These are phyloP conservation scores for Symbiodinium natans DNA, from an alignment of 73 alveolate genomes.

Conservation along the genomic window DNA sequence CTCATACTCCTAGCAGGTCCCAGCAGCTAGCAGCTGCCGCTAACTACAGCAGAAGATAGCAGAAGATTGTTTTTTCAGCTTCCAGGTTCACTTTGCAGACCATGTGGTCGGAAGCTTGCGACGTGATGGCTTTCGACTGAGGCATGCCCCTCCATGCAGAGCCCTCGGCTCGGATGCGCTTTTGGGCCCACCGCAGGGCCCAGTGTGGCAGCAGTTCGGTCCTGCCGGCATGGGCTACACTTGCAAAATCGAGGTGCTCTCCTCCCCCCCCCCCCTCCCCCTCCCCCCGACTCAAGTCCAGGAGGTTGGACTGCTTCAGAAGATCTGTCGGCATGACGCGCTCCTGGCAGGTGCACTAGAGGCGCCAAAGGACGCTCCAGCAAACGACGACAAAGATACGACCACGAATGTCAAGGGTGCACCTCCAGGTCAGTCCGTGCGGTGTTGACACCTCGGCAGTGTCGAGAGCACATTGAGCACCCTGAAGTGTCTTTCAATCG, in stretches of 20 bases:
- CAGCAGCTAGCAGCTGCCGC: too few species aligned
- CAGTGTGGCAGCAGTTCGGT: constrained; percentile 7
- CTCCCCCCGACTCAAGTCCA: constrained; percentile 24
- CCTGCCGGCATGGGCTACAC: background rate
- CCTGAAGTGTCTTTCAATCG: background rate
- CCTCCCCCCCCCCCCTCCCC: background rate
- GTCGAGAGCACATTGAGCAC: background rate
- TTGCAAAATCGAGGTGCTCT: background rate
- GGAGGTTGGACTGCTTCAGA: constrained; percentile 67
- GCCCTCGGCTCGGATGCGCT: background rate
- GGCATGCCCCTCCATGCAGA: background rate
- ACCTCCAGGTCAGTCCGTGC: background rate
- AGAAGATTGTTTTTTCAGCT: too few species aligned
- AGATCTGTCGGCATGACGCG: constrained; percentile 8
- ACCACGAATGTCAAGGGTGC: too few species aligned
- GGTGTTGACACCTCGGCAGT: background rate
- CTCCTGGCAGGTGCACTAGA: too few species aligned
- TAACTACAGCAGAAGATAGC: too few species aligned
- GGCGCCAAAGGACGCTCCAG: background rate
- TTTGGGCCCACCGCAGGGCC: constrained; percentile 11
- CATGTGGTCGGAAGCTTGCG: too few species aligned
- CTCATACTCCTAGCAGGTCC: too few species aligned
- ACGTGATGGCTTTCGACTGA: too few species aligned
- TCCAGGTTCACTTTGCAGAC: too few species aligned
- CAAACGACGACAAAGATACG: too few species aligned